These are phyloP conservation scores for Sugiyamaella mastotermitis DNA, from an alignment of 805 yeast species.

Conservation along the genomic window DNA sequence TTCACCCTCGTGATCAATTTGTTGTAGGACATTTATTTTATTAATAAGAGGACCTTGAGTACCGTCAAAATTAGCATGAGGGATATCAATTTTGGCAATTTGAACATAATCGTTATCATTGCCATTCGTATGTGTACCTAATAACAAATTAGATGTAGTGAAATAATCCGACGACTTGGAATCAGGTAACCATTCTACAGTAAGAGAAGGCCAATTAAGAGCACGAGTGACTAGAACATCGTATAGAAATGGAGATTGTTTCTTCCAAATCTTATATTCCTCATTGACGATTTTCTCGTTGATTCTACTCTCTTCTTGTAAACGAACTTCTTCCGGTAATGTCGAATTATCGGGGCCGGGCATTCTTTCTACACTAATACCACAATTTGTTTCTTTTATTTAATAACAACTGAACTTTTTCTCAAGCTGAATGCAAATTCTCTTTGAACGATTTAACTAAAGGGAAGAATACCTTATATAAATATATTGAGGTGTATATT, in stretches of 20 bases:
- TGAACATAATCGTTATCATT: slow-evolving; percentile 43
- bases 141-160: slow-evolving; percentile 42
- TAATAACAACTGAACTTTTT: no score
- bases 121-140: slow-evolving; percentile 62
- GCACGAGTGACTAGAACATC: slow-evolving; percentile 50
- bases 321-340: slow-evolving; percentile 6
- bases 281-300: slow-evolving; percentile 23
- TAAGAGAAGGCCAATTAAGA: slow-evolving; percentile 54
- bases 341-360: no score
- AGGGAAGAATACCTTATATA: no score
- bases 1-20: slow-evolving; percentile 63
- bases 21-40: slow-evolving; percentile 36
- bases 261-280: slow-evolving; percentile 58
- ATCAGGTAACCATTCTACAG: slow-evolving; percentile 59
- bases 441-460: no score
- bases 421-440: no score
- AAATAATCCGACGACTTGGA: slow-evolving; percentile 25
- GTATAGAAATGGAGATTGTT: slow-evolving; percentile 53
- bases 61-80: slow-evolving; percentile 17
- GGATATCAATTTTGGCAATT: slow-evolving; percentile 34
- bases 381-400: no score
- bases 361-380: no score
- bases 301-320: slow-evolving; percentile 15
- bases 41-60: slow-evolving; percentile 9
- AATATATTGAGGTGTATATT: no score